Evolutionary conservation across 2,329 filamentous ascomycete species (phyloP), one percentile per base, ranked within the genome.

Genomic region (Lecanoromycetidae sp.): DNA sequence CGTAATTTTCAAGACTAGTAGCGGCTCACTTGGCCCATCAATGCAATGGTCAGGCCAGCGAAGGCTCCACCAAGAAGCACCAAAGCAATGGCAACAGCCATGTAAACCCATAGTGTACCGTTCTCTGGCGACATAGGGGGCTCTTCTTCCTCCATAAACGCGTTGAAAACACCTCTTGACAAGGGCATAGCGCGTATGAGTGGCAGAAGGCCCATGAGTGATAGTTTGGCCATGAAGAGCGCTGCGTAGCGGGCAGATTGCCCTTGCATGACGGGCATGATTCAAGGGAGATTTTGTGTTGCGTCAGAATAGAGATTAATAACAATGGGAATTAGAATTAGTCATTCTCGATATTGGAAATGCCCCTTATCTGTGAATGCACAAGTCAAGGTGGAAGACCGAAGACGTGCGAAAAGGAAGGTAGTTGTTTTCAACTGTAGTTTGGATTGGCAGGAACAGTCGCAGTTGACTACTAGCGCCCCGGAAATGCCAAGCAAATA

Each of bases 41-140:
- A 65, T 57, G 66, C 61, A 56, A 68, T 68, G 50, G 91, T 98
- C 64, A 98, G 68, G 27, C 91, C 91, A 8, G 91, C 91, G 68
- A 98, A 98, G 32, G 86, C 87, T 53, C 91, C 91, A 53, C 91
- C 91, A 1, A 85, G 75, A 51, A 96, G 70, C 8, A 96, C 91
- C 48, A 98, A 74, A 20, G 79, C 74, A 50, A 86, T 75, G 15
- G 90, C 93, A 25, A 87, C 73, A 47, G 80, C 71, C 52, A 91
- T 75, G 60, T 95, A 87, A 37, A 90, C 70, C 84, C 85, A 94
- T 55, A 94, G 68, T 42, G 76, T 75, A 6, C 79, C 74, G 52
- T 82, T 80, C 20, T 74, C 68, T 6, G 67, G 63, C 46, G 78
- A 70, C 52, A 72, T 70, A 10, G 53, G 51, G 5, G 35, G 22